Evolutionary conservation across 2,329 filamentous ascomycete genomes (phyloP).

Genomic region (Pyrenophora graminea): DNA sequence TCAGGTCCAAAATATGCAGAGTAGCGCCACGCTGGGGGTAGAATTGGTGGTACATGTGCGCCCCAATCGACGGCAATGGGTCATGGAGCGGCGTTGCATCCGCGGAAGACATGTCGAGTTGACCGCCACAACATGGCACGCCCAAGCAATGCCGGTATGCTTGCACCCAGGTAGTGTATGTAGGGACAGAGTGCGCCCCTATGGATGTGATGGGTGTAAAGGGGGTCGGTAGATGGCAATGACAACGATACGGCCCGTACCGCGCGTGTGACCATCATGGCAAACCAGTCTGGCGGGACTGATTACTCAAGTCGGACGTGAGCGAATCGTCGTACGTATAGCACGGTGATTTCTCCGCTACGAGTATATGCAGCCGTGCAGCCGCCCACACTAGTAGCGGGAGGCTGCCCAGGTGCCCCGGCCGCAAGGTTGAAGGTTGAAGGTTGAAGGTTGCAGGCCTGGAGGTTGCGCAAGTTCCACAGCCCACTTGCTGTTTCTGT

Average conservation of each 20-base stretch:
- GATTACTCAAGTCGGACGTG: neutral
- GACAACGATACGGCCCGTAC: slow-evolving; percentile 7
- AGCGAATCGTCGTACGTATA: neutral
- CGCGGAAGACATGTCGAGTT: neutral
- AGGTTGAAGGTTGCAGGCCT: no score
- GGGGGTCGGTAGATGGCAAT: neutral
- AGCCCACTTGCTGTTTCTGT: no score
- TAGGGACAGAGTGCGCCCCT: neutral
- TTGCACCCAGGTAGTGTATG: neutral
- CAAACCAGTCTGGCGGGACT: neutral
- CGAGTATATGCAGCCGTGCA: no score
- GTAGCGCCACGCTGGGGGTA: neutral
- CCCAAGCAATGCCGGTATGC: neutral
- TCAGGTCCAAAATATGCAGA: neutral
- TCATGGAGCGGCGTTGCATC: neutral
- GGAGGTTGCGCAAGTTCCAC: no score
- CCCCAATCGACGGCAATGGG: neutral
- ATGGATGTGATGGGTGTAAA: neutral
- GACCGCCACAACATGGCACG: neutral
- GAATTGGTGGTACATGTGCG: slow-evolving; percentile 1
- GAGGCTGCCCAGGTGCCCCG: no score
- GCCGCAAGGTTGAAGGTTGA: no score
- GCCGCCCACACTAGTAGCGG: no score
- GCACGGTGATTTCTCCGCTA: no score
- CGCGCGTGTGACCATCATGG: neutral